Evolutionary conservation across 1,284 basidiomycete species (phyloP), one percentile per base, ranked within the genome.

Genomic region (Sphagnurus paluster): DNA sequence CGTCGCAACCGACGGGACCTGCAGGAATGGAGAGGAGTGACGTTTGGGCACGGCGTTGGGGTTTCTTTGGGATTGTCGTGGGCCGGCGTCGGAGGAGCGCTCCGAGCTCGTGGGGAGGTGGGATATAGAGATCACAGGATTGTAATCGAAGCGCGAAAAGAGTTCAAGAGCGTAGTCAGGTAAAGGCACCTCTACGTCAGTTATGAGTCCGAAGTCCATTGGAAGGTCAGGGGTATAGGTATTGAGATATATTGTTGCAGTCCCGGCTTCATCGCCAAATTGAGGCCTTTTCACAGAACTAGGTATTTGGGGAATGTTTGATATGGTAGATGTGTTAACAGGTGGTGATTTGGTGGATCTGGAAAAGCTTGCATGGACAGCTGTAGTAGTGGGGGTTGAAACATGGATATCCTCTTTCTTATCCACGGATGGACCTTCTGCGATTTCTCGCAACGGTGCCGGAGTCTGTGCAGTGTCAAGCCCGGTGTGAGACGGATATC

Each of bases 131-230:
- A 43, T 48, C 16, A 43, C 46, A 17, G 49, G 26, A 24, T 38
- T 45, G 34, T 38, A 38, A 33, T 60, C 60, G 23, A 62, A 58
- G 34, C 52, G 46, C 9, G 55, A 52, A 34, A 69, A 54, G 23
- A 69, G 61, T 30, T 63, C 60, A 13, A 56, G 49, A 8, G 61
- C 65, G 49, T 69, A 69, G 44, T 63, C 62, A 2, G 67, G 66
- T 14, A 67, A 57, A 11, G 57, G 43, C 8, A 56, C 53, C 1
- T 56, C 52, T 21, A 65, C 26, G 24, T 58, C 48, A 20, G 55
- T 28, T 19, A 58, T 38, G 20, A 60, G 17, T 11, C 23, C 9
- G 7, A 52, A 5, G 56, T 52, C 36, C 52, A 48, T 17, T 46
- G 39, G 17, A 41, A 36, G 14, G 41, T 54, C 5, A 42, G 43